These are phyloP conservation scores for Pochonia chlamydosporia DNA, from an alignment of 2,329 filamentous ascomycete species.

Conservation along the genomic window DNA sequence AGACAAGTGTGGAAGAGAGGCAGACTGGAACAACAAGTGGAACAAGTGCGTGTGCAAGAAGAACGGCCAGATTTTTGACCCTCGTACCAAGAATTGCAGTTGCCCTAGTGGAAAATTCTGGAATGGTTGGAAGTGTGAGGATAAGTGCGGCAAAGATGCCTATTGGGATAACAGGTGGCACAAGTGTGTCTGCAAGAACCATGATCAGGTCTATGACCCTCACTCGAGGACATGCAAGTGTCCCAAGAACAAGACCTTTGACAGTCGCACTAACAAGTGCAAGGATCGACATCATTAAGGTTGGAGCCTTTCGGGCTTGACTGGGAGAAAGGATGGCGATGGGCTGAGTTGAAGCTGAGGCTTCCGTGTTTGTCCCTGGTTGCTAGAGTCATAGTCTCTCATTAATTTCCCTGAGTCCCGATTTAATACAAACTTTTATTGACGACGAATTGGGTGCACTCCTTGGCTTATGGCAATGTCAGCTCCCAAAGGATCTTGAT, in stretches of 20 bases:
- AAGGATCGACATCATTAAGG: not conserved
- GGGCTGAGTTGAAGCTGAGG: too few species aligned
- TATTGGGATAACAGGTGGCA: not conserved
- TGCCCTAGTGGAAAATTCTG: constrained; percentile 8
- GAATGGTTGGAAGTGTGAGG: not conserved
- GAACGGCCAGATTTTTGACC: constrained; percentile 6
- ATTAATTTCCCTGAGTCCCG: too few species aligned
- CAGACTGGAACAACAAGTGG: not conserved
- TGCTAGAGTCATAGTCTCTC: too few species aligned
- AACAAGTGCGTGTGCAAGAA: constrained; percentile 11
- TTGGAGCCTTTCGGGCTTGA: not conserved
- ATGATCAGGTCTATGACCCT: not conserved
- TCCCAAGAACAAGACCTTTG: not conserved
- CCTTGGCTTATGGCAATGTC: too few species aligned
- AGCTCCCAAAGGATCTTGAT: too few species aligned
- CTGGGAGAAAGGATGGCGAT: not conserved
- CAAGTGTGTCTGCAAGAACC: not conserved
- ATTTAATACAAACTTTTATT: too few species aligned
- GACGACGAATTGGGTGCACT: too few species aligned
- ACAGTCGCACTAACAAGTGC: not conserved
- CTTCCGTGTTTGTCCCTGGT: too few species aligned
- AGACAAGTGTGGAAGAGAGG: constrained; percentile 11
- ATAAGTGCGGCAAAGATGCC: constrained; percentile 1
- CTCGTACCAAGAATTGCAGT: constrained; percentile 5
- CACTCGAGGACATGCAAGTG: not conserved